Conservation (phyloP, 306 rosid species). For the Prunus salicina region DNA sequence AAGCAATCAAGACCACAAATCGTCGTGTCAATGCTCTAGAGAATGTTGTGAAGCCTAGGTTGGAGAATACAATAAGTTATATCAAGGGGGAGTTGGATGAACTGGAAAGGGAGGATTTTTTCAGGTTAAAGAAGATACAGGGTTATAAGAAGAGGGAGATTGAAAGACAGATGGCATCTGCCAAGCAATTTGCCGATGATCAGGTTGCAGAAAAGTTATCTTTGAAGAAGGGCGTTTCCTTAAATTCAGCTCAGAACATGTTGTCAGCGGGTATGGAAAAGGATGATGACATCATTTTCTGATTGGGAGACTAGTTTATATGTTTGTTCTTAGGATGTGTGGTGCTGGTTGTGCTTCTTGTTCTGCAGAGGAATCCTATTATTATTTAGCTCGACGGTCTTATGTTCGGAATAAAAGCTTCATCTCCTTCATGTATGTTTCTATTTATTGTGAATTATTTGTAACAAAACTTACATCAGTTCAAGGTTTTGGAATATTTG, state of each 20-base stretch:
- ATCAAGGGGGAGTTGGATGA: conserved; percentile 93
- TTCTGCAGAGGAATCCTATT: conserved; percentile 10
- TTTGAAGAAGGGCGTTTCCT: conserved; percentile 54
- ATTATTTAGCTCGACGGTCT: background rate
- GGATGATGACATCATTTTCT: conserved; percentile 84
- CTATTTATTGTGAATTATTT: conserved; percentile 24
- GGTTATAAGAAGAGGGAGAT: conserved; percentile 83
- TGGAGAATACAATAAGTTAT: conserved; percentile 84
- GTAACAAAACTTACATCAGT: background rate
- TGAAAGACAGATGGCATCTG: conserved; percentile 56
- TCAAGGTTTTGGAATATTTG: conserved; percentile 16
- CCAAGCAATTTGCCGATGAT: conserved; percentile 48
- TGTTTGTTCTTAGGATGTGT: conserved; percentile 18
- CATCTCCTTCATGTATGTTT: conserved; percentile 5
- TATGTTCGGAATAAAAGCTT: conserved; percentile 25
- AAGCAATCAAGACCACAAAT: conserved; percentile 85
- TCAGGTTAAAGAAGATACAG: conserved; percentile 91
- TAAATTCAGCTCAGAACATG: conserved; percentile 51
- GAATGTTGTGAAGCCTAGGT: conserved; percentile 82
- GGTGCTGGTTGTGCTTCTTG: conserved; percentile 4
- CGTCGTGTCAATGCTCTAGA: conserved; percentile 94
- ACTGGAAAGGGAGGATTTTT: conserved; percentile 94
- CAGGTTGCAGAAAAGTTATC: conserved; percentile 53
- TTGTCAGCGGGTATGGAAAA: conserved; percentile 50
- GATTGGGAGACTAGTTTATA: conserved; percentile 24